These are phyloP conservation scores for Solanum paucissectum DNA, from an alignment of 257 asterid genomes.

Conservation along the genomic window DNA sequence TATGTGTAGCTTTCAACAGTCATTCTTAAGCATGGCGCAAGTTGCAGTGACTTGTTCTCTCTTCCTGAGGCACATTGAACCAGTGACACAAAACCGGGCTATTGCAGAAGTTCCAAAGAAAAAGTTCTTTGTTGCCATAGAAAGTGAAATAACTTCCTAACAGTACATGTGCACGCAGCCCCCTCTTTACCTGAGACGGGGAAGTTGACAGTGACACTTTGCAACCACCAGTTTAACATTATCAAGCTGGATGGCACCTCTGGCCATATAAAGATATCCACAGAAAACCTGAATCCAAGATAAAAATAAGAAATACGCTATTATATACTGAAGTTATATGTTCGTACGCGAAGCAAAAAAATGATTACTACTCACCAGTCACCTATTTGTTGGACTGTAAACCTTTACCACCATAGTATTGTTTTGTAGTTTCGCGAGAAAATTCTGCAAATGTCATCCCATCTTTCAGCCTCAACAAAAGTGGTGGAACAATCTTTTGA, in stretches of 20 bases:
- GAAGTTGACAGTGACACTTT: neutral
- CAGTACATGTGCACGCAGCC: neutral
- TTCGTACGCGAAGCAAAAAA: neutral
- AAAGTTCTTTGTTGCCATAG: neutral
- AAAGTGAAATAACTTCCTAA: neutral
- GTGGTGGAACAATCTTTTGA: constrained; percentile 50
- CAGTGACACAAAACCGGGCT: neutral
- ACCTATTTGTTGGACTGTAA: constrained; percentile 63
- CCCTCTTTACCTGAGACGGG: neutral
- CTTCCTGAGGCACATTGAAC: neutral
- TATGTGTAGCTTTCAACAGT: neutral
- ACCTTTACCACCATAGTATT: constrained; percentile 68
- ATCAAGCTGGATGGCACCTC: neutral
- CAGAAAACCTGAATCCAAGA: neutral
- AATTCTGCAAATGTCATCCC: constrained; percentile 93
- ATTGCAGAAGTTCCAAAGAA: neutral
- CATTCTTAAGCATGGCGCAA: neutral
- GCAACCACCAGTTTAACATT: neutral
- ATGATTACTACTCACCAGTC: constrained; percentile 10
- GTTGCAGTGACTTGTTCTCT: neutral
- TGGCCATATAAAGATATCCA: neutral
- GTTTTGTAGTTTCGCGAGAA: constrained; percentile 71
- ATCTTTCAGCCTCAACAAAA: constrained; percentile 44
- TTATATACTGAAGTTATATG: neutral
- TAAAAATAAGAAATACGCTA: neutral